phyloP scores from a whole-genome alignment of 1,139 yeast genomes.

The Entelexis paramagnoliae region DNA sequence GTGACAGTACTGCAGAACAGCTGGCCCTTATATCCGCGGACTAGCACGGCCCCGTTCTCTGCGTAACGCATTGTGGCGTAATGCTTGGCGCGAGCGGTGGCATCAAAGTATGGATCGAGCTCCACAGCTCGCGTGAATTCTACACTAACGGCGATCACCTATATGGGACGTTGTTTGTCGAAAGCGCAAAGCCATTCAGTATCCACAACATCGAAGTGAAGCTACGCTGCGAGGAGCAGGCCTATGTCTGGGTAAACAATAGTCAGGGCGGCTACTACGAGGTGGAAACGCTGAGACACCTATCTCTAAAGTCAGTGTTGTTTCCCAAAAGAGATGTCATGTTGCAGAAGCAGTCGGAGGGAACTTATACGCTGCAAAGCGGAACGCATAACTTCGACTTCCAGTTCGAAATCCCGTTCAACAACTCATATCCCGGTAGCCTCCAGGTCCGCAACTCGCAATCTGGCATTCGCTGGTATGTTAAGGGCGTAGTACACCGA shows the following conservation, averaged over 20 bases:
- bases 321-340: slow-evolving; percentile 13
- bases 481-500: slow-evolving; percentile 19
- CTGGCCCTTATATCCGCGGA: too few relatives aligned
- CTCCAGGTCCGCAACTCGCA: slow-evolving; percentile 9
- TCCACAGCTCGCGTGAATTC: slow-evolving; percentile 9
- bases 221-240: slow-evolving; percentile 22
- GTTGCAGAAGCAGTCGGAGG: background rate
- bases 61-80: background rate
- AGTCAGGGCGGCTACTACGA: slow-evolving; percentile 22
- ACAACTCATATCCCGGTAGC: slow-evolving; percentile 17
- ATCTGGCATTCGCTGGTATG: slow-evolving; percentile 21
- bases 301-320: slow-evolving; percentile 8
- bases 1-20: too few relatives aligned
- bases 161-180: slow-evolving; percentile 14
- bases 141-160: slow-evolving; percentile 22
- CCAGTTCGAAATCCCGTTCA: slow-evolving; percentile 18
- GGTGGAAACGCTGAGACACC: slow-evolving; percentile 17
- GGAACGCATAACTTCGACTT: slow-evolving; percentile 20
- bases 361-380: slow-evolving; percentile 16
- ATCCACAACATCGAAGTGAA: slow-evolving; percentile 17
- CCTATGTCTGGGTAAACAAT: slow-evolving; percentile 22
- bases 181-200: slow-evolving; percentile 9
- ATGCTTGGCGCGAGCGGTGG: slow-evolving; percentile 12
- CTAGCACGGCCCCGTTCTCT: too few relatives aligned
- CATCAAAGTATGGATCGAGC: slow-evolving; percentile 8